Conservation (phyloP, 495 filamentous ascomycete species). For the Penicillium arizonense region DNA sequence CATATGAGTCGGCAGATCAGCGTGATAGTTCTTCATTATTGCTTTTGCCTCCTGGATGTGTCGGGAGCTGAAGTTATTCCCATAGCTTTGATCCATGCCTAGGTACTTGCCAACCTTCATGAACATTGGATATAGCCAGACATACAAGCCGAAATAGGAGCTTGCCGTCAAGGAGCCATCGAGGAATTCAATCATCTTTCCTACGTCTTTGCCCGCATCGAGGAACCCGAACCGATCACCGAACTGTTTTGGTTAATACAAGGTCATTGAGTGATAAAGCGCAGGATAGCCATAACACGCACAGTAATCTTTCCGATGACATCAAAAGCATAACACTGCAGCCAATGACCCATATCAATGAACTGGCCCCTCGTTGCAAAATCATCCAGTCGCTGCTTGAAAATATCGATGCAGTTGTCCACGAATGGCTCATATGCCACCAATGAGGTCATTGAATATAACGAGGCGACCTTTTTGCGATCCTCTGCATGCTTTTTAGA, state of each 20-base stretch:
- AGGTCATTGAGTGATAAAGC: background rate
- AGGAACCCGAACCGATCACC: constrained; percentile 55
- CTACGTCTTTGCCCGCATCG: constrained; percentile 55
- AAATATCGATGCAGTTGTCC: constrained; percentile 38
- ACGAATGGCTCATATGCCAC: constrained; percentile 46
- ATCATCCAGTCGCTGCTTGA: constrained; percentile 31
- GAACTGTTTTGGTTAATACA: constrained; percentile 25
- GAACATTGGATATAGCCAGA: background rate
- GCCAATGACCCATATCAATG: constrained; percentile 25
- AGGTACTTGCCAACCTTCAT: background rate
- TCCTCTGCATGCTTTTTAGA: constrained; percentile 14
- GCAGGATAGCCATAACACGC: background rate
- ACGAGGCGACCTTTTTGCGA: constrained; percentile 20
- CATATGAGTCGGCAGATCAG: background rate
- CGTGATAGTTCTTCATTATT: background rate
- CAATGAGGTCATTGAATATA: constrained; percentile 45
- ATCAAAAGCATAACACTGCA: constrained; percentile 52
- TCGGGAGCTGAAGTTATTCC: background rate
- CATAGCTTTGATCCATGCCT: background rate
- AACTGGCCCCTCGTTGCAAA: background rate
- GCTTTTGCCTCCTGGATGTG: background rate
- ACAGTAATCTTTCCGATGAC: constrained; percentile 59
- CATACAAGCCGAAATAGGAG: background rate
- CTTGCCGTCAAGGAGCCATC: constrained; percentile 4
- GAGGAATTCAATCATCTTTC: constrained; percentile 50